Base-by-base conservation (phyloP, 768 basidiomycete genomes). In the Kondoa malvinella region DNA sequence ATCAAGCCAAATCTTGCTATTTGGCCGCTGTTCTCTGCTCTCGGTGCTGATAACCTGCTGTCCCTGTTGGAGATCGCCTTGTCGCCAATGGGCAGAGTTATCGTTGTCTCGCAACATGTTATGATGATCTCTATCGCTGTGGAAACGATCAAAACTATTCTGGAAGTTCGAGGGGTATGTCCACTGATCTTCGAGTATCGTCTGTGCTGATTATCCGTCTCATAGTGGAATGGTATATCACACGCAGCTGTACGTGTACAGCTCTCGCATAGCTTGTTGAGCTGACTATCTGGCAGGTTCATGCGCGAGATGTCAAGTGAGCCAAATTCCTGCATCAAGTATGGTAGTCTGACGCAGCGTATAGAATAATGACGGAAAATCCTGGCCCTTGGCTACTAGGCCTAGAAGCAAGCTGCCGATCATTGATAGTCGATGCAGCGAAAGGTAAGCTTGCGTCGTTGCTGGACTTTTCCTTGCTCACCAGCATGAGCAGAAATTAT, bases 321-420 rank as follows among this genome's bases (percentile, higher is more conserved):
- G n/a, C n/a, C n/a, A n/a, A n/a, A n/a, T n/a, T n/a, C n/a, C n/a
- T n/a, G n/a, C n/a, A n/a, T n/a, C n/a, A n/a, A n/a, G n/a, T n/a
- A n/a, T n/a, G n/a, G n/a, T n/a, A n/a, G n/a, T n/a, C n/a, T n/a
- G n/a, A n/a, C n/a, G n/a, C n/a, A n/a, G n/a, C n/a, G n/a, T n/a
- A n/a, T n/a, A n/a, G n/a, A n/a, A n/a, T n/a, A n/a, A n/a, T 90
- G 72, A 86, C 92, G 70, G 92, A 96, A 72, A 92, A 97, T 76
- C 90, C 92, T 57, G 92, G 92, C 34, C 94, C 94, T 69, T 97
- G 90, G 86, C 91, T 97, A 73, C 83, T 96, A 77, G 92, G 89
- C 34, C 81, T 94, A 50, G 84, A 89, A 14, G 88, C 88, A 1
- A 87, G 92, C 75, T 86, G 87, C 4, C 82, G 89, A 68, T 87